These are phyloP conservation scores for Polyporus tsugae DNA, from an alignment of 1,284 basidiomycete genomes.

Conservation along the genomic window DNA sequence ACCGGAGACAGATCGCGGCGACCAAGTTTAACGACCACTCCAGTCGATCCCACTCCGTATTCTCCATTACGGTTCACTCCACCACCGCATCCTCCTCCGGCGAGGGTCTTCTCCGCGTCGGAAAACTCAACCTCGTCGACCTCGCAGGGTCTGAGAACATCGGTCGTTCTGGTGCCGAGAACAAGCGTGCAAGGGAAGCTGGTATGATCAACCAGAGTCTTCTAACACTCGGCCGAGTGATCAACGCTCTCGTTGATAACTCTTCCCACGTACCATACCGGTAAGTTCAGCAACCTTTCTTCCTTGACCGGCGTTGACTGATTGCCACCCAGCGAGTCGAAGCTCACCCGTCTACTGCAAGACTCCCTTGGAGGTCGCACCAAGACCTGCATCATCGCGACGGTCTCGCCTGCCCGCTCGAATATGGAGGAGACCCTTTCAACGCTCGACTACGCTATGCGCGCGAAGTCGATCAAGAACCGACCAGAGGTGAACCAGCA, in stretches of 20 bases:
- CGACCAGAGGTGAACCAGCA: slow-evolving; percentile 96
- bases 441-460: slow-evolving; percentile 96
- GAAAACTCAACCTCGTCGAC: slow-evolving; percentile 98
- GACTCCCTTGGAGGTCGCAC: slow-evolving; percentile 98
- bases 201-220: slow-evolving; percentile 99
- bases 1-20: slow-evolving; percentile 92
- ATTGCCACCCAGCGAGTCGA: slow-evolving; percentile 70
- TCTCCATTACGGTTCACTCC: slow-evolving; percentile 93
- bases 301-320: slow-evolving; percentile 10
- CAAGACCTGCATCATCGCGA: slow-evolving; percentile 98
- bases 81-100: slow-evolving; percentile 84
- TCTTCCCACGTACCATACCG: slow-evolving; percentile 94
- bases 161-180: slow-evolving; percentile 94
- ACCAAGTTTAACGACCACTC: slow-evolving; percentile 99
- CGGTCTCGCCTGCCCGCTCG: slow-evolving; percentile 89
- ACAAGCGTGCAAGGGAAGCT: slow-evolving; percentile 94
- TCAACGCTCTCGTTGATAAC: slow-evolving; percentile 95
- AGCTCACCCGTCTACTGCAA: slow-evolving; percentile 96
- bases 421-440: slow-evolving; percentile 98
- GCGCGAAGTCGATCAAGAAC: slow-evolving; percentile 96
- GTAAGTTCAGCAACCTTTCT: slow-evolving; percentile 48
- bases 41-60: slow-evolving; percentile 98
- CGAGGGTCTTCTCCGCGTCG: slow-evolving; percentile 92
- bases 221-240: slow-evolving; percentile 95
- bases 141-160: slow-evolving; percentile 98